phyloP scores from a whole-genome alignment of 1,284 basidiomycete species.

The Apiotrichum gracile region DNA sequence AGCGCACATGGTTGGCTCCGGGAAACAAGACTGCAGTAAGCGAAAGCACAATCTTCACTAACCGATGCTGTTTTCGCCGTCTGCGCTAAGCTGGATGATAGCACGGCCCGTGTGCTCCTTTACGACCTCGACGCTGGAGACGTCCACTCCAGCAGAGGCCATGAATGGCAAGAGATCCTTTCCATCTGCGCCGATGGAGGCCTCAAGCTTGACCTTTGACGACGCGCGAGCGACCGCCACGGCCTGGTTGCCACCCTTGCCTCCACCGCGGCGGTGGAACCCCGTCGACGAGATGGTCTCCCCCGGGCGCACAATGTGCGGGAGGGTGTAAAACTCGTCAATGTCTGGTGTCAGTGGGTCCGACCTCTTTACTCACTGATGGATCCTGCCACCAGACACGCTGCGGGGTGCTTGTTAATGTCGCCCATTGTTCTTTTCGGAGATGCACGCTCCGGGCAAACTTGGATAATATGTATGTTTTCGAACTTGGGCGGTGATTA shows the following conservation, averaged over 20 bases:
- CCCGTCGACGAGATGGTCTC: constrained; percentile 50
- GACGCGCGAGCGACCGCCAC: constrained; percentile 47
- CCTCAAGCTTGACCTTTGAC: constrained; percentile 43
- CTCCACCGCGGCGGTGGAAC: constrained; percentile 46
- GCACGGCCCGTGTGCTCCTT: constrained; percentile 49
- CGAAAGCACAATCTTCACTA: constrained; percentile 9
- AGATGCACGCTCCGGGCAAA: neutral
- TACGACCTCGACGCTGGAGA: constrained; percentile 24
- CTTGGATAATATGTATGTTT: neutral
- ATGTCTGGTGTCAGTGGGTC: constrained; percentile 12
- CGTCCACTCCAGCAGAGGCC: constrained; percentile 38
- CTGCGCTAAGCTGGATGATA: constrained; percentile 48
- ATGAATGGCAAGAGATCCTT: constrained; percentile 35
- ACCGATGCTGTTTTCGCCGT: constrained; percentile 51
- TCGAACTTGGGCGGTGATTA: neutral
- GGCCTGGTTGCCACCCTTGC: constrained; percentile 53
- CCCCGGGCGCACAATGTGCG: constrained; percentile 48
- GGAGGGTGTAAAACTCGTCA: constrained; percentile 47
- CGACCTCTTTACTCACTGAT: constrained; percentile 5
- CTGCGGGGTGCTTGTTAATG: neutral
- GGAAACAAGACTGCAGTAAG: constrained; percentile 42
- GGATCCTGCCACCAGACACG: constrained; percentile 9
- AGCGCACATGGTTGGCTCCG: constrained; percentile 40
- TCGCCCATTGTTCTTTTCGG: neutral
- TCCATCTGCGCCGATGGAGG: constrained; percentile 44